A percentile compares a stretch with the other conserved stretches of the same genome.
Conservation (phyloP, 352 stramenopile genomes). For the Pythium oligandrum region DNA sequence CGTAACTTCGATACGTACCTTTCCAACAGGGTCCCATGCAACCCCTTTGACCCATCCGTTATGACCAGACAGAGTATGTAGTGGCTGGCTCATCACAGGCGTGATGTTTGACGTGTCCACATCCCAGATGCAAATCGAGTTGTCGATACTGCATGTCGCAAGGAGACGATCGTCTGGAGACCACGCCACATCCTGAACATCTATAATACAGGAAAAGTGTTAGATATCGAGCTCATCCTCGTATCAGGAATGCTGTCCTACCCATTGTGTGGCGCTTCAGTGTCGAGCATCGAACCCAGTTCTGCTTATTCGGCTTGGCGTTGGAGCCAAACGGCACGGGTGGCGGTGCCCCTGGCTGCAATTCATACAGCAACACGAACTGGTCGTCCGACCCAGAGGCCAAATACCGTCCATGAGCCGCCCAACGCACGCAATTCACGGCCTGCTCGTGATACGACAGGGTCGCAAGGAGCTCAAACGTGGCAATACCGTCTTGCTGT, state of each 20-base stretch:
- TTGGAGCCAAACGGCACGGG: constrained; percentile 81
- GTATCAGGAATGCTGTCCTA: constrained; percentile 10
- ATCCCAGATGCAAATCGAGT: constrained; percentile 85
- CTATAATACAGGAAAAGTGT: constrained; percentile 18
- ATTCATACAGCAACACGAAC: constrained; percentile 77
- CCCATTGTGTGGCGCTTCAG: constrained; percentile 85
- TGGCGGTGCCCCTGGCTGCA: constrained; percentile 51
- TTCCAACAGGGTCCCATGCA: constrained; percentile 83
- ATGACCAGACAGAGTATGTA: constrained; percentile 73
- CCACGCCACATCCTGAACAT: constrained; percentile 84
- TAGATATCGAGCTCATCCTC: background rate
- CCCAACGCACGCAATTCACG: constrained; percentile 86
- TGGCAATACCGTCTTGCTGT: constrained; percentile 38
- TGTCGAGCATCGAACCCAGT: constrained; percentile 75
- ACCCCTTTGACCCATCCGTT: constrained; percentile 87
- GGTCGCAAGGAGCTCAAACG: constrained; percentile 78
- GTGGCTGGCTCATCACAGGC: constrained; percentile 73
- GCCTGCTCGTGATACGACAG: constrained; percentile 79
- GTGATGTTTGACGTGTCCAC: constrained; percentile 45
- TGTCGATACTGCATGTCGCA: constrained; percentile 87
- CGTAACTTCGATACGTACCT: constrained; percentile 24
- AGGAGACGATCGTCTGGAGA: constrained; percentile 85
- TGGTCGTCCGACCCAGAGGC: constrained; percentile 83
- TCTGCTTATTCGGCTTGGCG: constrained; percentile 75
- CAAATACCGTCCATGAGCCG: constrained; percentile 69